Base-by-base conservation (phyloP, 169 alveolate species). In the Cryptosporidium sp. region DNA sequence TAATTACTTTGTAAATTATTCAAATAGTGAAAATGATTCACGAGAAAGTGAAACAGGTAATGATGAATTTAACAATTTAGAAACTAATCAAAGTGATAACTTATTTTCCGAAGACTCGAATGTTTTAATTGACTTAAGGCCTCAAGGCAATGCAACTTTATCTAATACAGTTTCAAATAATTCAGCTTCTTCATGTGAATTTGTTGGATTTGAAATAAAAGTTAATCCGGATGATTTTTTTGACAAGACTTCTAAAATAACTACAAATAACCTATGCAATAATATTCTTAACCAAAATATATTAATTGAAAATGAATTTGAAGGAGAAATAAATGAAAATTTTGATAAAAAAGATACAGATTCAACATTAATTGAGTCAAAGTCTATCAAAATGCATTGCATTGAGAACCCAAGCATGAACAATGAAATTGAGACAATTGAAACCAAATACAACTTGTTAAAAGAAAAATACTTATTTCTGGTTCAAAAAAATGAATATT, bases 401-500 rank as follows among this genome's bases (percentile, higher is more conserved):
- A 9, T 16, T 33, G 71, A 73, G 14, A 21, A 1, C 26, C 8
- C 55, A 61, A 18, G 1, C 21, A 18, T 39, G 29, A 14, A 3
- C 45, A 58, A 29, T 33, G 89, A 80, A 62, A 23, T 80, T 3
- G 52, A 80, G 10, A 65, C 59, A 33, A 33, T 65, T 37, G 50
- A 65, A 65, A 37, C 18, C 3, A 61, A 80, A 65, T 80, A 80
- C 5, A 39, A 41, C 31, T 23, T 41, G 33, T 33, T 80, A 21
- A 80, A 80, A 65, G 89, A 80, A 80, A 62, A 59, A 43, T 80
- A 80, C 43, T 50, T 80, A n/a, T 18, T 80, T 23, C 68, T 80
- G 4, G 35, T 80, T 37, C 89, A 80, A 48, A 80, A 80, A 23
- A 80, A 80, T 59, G 89, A 80, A 23, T 59, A 35, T 43, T 80